phyloP scores from a whole-genome alignment of 805 yeast genomes.

The Zygotorulaspora chibaensis region DNA sequence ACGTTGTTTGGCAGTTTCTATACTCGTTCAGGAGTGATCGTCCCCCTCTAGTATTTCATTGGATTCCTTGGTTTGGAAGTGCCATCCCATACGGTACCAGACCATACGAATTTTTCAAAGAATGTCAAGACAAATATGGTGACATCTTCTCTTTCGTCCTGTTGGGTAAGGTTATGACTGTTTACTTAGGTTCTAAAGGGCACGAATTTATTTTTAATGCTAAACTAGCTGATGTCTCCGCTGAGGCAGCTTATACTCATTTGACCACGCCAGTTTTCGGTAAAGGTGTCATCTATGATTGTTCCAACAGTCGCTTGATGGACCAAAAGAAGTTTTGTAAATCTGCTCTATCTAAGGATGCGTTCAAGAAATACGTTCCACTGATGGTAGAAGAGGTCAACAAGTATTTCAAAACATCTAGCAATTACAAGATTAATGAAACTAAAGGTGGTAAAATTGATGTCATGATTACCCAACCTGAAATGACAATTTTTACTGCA shows the following conservation, averaged over 20 bases:
- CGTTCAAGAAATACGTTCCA: conserved; percentile 85
- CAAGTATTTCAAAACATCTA: conserved; percentile 55
- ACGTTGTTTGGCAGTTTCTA: conserved; percentile 59
- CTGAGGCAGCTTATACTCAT: conserved; percentile 93
- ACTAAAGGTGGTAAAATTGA: conserved; percentile 49
- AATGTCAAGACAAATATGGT: conserved; percentile 77
- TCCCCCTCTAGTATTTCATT: conserved; percentile 85
- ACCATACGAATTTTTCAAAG: conserved; percentile 85
- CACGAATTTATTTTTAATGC: conserved; percentile 95
- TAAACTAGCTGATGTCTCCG: conserved; percentile 82
- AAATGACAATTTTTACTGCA: conserved; percentile 94
- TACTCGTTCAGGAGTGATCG: conserved; percentile 75
- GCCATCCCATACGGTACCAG: conserved; percentile 87
- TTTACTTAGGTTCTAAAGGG: conserved; percentile 94
- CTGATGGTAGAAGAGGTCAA: conserved; percentile 73
- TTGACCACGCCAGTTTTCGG: conserved; percentile 99
- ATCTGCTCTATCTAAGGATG: conserved; percentile 77
- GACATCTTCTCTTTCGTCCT: conserved; percentile 88
- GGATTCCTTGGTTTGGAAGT: conserved; percentile 95
- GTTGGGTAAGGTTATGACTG: conserved; percentile 91
- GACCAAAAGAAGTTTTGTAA: conserved; percentile 98
- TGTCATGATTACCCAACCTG: conserved; percentile 85
- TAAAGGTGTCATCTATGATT: conserved; percentile 94
- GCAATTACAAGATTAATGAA: conserved; percentile 42
- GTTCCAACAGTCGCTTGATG: conserved; percentile 91